phyloP scores from a whole-genome alignment of 1,284 basidiomycete genomes.

The Testicularia cyperi region DNA sequence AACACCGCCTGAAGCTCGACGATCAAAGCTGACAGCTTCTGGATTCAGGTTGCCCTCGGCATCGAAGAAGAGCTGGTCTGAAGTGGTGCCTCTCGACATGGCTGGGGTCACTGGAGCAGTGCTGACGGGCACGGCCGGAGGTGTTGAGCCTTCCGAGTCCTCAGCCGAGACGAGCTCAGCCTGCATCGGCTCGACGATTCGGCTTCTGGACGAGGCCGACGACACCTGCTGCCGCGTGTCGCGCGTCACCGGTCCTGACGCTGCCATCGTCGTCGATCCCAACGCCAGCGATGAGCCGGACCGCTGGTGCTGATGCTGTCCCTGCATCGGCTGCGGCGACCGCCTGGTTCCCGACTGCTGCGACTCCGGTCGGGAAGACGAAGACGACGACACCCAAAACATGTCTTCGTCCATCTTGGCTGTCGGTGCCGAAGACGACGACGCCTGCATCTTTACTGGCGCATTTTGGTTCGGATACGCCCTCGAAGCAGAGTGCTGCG shows the following conservation, averaged over 20 bases:
- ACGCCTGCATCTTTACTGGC: too few relatives aligned
- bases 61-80: slow-evolving; percentile 6
- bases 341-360: slow-evolving; percentile 5
- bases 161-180: slow-evolving; percentile 31
- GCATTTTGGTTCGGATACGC: neutral
- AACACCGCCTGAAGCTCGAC: neutral
- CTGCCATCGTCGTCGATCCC: slow-evolving; percentile 8
- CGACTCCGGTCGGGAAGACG: slow-evolving; percentile 21
- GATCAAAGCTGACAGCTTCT: slow-evolving; percentile 21
- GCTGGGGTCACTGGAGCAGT: neutral
- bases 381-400: slow-evolving; percentile 34
- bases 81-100: neutral
- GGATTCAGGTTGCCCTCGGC: slow-evolving; percentile 8
- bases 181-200: slow-evolving; percentile 35
- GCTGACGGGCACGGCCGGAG: neutral
- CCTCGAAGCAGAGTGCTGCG: slow-evolving; percentile 5
- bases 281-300: neutral
- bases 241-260: slow-evolving; percentile 2
- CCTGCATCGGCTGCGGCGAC: neutral
- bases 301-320: neutral
- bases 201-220: slow-evolving; percentile 7
- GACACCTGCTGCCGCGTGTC: slow-evolving; percentile 25
- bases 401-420: slow-evolving; percentile 18
- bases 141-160: slow-evolving; percentile 10
- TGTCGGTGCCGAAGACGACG: slow-evolving; percentile 1